A percentile compares a stretch with the other conserved stretches of the same genome.
These are phyloP conservation scores for Exutisphaerella laricina DNA, from an alignment of 2,329 filamentous ascomycete species.

Conservation along the genomic window DNA sequence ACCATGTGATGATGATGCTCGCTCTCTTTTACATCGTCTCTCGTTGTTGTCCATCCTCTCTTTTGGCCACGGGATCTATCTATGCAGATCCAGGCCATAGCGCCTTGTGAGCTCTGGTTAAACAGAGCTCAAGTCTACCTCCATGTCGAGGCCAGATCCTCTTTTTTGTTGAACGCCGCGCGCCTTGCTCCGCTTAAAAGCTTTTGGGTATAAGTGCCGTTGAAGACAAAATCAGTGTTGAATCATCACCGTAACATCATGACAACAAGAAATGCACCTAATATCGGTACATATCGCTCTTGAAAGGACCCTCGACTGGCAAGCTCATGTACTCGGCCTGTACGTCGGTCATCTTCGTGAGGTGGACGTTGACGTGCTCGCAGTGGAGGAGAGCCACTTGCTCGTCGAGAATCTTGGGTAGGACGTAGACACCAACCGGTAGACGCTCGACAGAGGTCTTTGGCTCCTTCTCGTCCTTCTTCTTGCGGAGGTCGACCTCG, in stretches of 20 bases:
- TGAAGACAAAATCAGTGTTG: constrained; percentile 24
- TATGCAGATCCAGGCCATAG: constrained; percentile 3
- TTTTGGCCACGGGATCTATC: constrained; percentile 1
- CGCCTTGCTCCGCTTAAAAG: constrained; percentile 22
- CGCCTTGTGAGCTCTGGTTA: constrained; percentile 3
- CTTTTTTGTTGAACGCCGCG: constrained; percentile 23
- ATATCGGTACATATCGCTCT: constrained; percentile 84
- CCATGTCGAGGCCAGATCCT: constrained; percentile 7
- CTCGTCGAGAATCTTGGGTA: constrained; percentile 99
- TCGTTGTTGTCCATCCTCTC: constrained; percentile 4
- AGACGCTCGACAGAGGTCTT: constrained; percentile 61
- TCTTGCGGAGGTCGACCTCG: constrained; percentile 25
- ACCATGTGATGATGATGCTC: not conserved
- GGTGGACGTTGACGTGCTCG: constrained; percentile 87
- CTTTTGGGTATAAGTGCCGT: constrained; percentile 20
- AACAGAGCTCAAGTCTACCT: constrained; percentile 1
- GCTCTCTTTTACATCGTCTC: not conserved
- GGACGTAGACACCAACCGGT: constrained; percentile 85
- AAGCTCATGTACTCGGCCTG: constrained; percentile 96
- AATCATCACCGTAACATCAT: constrained; percentile 23
- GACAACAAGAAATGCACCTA: constrained; percentile 42
- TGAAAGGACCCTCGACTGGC: constrained; percentile 82
- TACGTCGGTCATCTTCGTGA: constrained; percentile 74
- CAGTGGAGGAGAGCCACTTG: constrained; percentile 94
- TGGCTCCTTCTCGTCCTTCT: constrained; percentile 50